Evolutionary conservation across 768 basidiomycete genomes (phyloP).

Genomic region (Mycena indigotica): DNA sequence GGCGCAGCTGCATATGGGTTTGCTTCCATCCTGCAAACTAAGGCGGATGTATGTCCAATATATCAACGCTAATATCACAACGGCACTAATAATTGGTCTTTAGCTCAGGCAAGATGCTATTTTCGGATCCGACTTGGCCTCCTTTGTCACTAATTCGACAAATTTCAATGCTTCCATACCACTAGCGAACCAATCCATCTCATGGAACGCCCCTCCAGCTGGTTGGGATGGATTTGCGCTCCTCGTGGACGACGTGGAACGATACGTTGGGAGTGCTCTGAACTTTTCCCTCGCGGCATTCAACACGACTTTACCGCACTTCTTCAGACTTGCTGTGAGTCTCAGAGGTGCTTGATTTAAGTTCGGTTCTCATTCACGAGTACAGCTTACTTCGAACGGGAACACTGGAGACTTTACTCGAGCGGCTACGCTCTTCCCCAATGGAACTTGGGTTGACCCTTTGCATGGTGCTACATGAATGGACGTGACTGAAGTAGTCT

Average conservation of each 20-base stretch:
- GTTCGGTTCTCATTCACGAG: too few species aligned
- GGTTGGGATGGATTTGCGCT: slow-evolving; percentile 79
- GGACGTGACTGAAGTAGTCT: too few species aligned
- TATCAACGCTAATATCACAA: slow-evolving; percentile 1
- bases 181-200: slow-evolving; percentile 54
- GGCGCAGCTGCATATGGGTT: slow-evolving; percentile 80
- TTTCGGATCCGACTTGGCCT: slow-evolving; percentile 67
- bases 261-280: slow-evolving; percentile 68
- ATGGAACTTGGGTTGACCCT: slow-evolving; percentile 82
- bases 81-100: slow-evolving; percentile 11
- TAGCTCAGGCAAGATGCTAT: slow-evolving; percentile 76
- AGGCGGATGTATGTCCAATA: slow-evolving; percentile 54
- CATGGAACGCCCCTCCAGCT: slow-evolving; percentile 54
- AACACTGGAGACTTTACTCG: slow-evolving; percentile 76
- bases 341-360: slow-evolving; percentile 2
- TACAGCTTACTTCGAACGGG: slow-evolving; percentile 51
- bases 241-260: slow-evolving; percentile 84
- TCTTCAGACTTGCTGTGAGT: slow-evolving; percentile 80
- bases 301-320: slow-evolving; percentile 64
- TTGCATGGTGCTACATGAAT: slow-evolving; percentile 61
- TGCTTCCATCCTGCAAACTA: slow-evolving; percentile 77
- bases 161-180: slow-evolving; percentile 60
- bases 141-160: slow-evolving; percentile 74
- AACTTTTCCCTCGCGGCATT: slow-evolving; percentile 73
- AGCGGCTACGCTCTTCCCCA: slow-evolving; percentile 73